Evolutionary conservation across 2,329 filamentous ascomycete species (phyloP).

Genomic region (Blastomyces percursus): DNA sequence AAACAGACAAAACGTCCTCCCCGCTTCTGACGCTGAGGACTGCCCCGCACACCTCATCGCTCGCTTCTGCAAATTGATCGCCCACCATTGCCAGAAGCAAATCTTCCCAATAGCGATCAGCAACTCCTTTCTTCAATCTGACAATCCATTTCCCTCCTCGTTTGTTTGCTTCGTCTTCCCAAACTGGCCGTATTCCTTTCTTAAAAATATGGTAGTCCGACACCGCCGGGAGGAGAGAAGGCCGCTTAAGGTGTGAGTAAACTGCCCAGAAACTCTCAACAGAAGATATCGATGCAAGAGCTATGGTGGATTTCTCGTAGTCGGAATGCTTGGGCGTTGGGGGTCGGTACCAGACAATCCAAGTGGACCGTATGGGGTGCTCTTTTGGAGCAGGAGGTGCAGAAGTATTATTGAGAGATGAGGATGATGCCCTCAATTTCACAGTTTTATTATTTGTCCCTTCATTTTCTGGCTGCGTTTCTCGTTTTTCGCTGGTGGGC

Average conservation of each 20-base stretch:
- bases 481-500: constrained; percentile 54
- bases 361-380: constrained; percentile 67
- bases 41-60: constrained; percentile 88
- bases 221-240: constrained; percentile 76
- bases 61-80: constrained; percentile 85
- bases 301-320: constrained; percentile 92
- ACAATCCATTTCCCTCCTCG: constrained; percentile 96
- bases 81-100: constrained; percentile 81
- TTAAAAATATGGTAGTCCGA: constrained; percentile 99
- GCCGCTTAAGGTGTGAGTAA: constrained; percentile 79
- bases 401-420: constrained; percentile 26
- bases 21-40: constrained; percentile 90
- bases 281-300: constrained; percentile 69
- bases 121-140: constrained; percentile 90
- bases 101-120: constrained; percentile 95
- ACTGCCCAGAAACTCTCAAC: constrained; percentile 87
- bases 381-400: constrained; percentile 23
- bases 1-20: constrained; percentile 95
- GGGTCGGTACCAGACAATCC: constrained; percentile 96
- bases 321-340: constrained; percentile 96
- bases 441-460: constrained; percentile 19
- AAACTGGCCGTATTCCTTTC: constrained; percentile 89
- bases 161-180: constrained; percentile 97
- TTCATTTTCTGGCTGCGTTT: constrained; percentile 38
- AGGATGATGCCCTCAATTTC: constrained; percentile 33